Base-by-base conservation (phyloP, 1,284 basidiomycete genomes). In the Puccinia triticina region DNA sequence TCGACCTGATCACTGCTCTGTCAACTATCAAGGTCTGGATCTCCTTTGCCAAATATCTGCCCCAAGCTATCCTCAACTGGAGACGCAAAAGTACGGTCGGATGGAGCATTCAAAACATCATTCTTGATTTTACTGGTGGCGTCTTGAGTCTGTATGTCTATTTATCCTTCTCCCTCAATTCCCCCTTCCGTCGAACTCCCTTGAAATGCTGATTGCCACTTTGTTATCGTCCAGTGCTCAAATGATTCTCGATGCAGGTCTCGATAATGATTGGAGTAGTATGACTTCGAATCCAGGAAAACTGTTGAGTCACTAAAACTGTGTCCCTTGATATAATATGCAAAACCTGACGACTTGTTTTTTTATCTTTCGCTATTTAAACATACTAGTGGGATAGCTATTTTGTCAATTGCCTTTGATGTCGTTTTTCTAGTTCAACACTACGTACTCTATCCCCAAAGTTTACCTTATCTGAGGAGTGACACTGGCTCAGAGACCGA, bases 1-100 rank as follows among this genome's bases (percentile, higher is more conserved):
- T 80, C 40, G 77, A 80, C 55, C 66, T 80, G 5, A 53, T 80
- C 26, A 74, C 83, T 12, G 53, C 78, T 43, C 83, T 83, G 10
- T 73, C 84, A 1, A 61, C 83, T 2, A 78, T 88, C n/a, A 91
- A 93, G 46, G 67, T 80, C 32, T 80, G 55, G 46, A 74, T 81
- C 43, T 73, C 79, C 10, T 73, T 81, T 57, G 40, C 59, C 26
- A 81, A 81, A 43, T 81, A 81, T 66, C n/a, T 81, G 1, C 79
- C 79, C 46, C 79, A 81, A 26, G 79, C 69, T 11, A 50, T 40
- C 21, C 59, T 81, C 7, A 81, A 81, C 46, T 81, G 67, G 48
- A 61, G 46, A 37, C 37, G 79, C 5, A 48, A 81, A 37, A 73
- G 69, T 18, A 81, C 79, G 4, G 29, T 66, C 14, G 79, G 79